Conservation (phyloP, 345 rosid species). For the Turritis glabra region DNA sequence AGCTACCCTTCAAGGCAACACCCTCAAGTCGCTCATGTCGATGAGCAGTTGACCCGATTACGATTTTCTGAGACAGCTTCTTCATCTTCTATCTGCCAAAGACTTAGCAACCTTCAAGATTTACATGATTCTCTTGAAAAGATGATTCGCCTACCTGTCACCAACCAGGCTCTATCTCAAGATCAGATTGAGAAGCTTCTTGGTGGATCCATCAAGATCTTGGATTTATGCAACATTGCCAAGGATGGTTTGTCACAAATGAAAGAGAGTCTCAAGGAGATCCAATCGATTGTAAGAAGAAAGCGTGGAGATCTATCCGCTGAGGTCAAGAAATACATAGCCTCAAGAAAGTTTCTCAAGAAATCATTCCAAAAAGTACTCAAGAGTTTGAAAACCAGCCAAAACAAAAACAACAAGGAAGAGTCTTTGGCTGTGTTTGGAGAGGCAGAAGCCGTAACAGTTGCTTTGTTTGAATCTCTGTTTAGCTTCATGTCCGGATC, state of each 20-base stretch:
- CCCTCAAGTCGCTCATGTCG: conserved; percentile 41
- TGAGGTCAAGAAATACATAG: conserved; percentile 45
- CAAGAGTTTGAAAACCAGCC: conserved; percentile 31
- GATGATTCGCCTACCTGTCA: conserved; percentile 35
- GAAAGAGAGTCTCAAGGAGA: conserved; percentile 36
- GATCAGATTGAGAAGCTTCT: conserved; percentile 40
- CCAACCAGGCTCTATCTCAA: conserved; percentile 36
- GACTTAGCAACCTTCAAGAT: conserved; percentile 34
- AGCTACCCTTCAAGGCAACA: conserved; percentile 50
- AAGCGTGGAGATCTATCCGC: conserved; percentile 26
- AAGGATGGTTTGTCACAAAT: conserved; percentile 38
- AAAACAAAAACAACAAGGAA: conserved; percentile 20
- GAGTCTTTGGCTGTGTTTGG: conserved; percentile 33
- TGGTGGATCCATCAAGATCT: conserved; percentile 44
- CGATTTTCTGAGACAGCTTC: conserved; percentile 39
- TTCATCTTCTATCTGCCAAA: conserved; percentile 28
- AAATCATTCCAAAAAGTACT: conserved; percentile 47
- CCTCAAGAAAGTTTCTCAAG: conserved; percentile 47
- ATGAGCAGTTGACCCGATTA: conserved; percentile 41
- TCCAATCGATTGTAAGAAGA: conserved; percentile 41
- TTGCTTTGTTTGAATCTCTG: conserved; percentile 40
- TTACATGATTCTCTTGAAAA: conserved; percentile 41
- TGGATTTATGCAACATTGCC: conserved; percentile 40
- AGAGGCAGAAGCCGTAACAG: conserved; percentile 40
- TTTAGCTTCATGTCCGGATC: conserved; percentile 43